Evolutionary conservation across 2,329 filamentous ascomycete genomes (phyloP).

Genomic region (Tricladium varicosporioides): DNA sequence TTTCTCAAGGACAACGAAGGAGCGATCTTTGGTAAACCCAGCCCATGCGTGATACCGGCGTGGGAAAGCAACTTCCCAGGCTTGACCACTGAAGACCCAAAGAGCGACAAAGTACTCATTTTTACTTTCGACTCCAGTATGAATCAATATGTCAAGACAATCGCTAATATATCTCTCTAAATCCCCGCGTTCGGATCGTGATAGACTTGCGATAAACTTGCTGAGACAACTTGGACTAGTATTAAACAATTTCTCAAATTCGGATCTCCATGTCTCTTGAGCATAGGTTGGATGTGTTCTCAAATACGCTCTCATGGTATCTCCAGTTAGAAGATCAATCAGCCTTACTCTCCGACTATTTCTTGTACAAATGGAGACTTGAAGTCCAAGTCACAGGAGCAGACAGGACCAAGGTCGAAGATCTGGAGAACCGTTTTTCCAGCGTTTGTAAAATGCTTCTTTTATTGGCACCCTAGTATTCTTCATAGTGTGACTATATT

Average conservation of each 20-base stretch:
- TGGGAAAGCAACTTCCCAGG: not conserved
- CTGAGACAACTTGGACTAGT: not conserved
- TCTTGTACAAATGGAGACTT: not conserved
- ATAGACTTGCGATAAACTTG: not conserved
- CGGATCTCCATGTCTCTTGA: not conserved
- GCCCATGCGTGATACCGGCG: not conserved
- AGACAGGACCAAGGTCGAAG: not conserved
- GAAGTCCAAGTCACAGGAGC: not conserved
- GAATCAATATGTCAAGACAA: not conserved
- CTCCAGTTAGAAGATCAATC: not conserved
- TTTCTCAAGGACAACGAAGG: not conserved
- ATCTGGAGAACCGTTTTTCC: not conserved
- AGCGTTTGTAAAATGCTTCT: not conserved
- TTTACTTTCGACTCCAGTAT: not conserved
- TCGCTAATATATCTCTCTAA: not conserved
- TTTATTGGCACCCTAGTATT: not conserved
- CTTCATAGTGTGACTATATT: not conserved
- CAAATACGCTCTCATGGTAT: not conserved
- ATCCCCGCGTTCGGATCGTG: not conserved
- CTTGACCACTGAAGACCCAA: not conserved
- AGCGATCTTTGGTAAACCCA: not conserved
- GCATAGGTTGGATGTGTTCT: not conserved
- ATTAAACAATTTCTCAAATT: not conserved
- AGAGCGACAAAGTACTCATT: not conserved
- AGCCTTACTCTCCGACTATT: not conserved